A percentile compares a stretch with the other conserved stretches of the same genome.
Conservation (phyloP, 176 grass and related monocot species). For the Ananas comosus region DNA sequence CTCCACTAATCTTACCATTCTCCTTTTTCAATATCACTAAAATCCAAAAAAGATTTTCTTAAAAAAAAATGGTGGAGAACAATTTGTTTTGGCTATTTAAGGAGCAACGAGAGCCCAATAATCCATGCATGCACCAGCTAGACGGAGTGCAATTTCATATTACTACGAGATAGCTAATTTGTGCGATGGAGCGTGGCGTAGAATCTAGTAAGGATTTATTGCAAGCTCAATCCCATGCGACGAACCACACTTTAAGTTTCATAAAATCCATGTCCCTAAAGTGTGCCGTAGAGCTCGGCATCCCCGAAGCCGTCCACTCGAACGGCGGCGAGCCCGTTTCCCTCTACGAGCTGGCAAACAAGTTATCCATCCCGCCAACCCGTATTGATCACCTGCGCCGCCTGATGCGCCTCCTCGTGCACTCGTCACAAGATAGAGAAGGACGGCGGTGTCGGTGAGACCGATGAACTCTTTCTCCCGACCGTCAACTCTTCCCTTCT, state of each 20-base stretch:
- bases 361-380: not conserved
- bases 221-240: not conserved
- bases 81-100: too few relatives aligned
- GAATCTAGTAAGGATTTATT: not conserved
- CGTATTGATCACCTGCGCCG: constrained; percentile 7
- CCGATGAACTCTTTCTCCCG: not conserved
- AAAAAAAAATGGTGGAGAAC: too few relatives aligned
- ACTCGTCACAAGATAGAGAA: not conserved
- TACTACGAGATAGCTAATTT: too few relatives aligned
- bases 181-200: too few relatives aligned
- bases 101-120: too few relatives aligned
- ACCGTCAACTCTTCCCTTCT: not conserved
- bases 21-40: too few relatives aligned
- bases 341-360: not conserved
- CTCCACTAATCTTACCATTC: too few relatives aligned
- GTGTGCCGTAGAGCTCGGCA: constrained; percentile 23
- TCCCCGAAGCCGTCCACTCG: constrained; percentile 18
- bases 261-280: constrained; percentile 15
- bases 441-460: not conserved
- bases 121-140: too few relatives aligned
- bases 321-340: constrained; percentile 5
- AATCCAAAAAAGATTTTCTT: too few relatives aligned
- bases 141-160: too few relatives aligned
- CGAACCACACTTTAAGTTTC: constrained; percentile 3
- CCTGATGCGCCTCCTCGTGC: constrained; percentile 21